Base-by-base conservation (phyloP, 208 protist species). In the Leishmania tarentolae region DNA sequence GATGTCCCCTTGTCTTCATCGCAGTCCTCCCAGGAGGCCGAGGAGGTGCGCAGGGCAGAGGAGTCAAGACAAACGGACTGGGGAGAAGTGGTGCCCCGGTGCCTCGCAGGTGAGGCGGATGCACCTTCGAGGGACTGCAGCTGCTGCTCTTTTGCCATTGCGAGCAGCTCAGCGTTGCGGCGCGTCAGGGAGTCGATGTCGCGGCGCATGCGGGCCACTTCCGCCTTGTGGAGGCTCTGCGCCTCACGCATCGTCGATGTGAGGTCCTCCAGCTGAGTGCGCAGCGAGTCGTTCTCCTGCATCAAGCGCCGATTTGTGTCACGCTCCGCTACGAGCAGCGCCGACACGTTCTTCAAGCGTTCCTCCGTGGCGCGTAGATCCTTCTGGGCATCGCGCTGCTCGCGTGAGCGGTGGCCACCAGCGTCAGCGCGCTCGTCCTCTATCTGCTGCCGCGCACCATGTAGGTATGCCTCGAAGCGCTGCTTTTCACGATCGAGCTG, bases 161-260 rank as follows among this genome's bases (percentile, higher is more conserved):
- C 85, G 2, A 96, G 84, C 37, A 98, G 80, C 63, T 97, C 91
- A 21, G 85, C 86, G 82, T 98, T 98, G 61, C 95, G 92, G 35
- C 87, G 84, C 19, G 92, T 91, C 21, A 98, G 93, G 37, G 92
- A 94, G n/a, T 95, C 93, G 59, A 95, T 87, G 69, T 97, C 94
- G 50, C 91, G 89, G 50, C 90, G 90, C 82, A 97, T 89, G 50
- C 93, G 92, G 31, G 68, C 83, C 35, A 92, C 87, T 85, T 96
- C 92, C 28, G 84, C 84, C 88, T 95, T 94, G 74, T 96, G 92
- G 59, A 81, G 68, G 63, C 83, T 81, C 70, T 95, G 92, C 80
- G 85, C 75, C 75, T 96, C 92, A 9, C 93, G 90, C 88, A 96
- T 87, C 40, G 88, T 86, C 40, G 79, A 85, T 9, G 94, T 98